Percentiles rank a stretch among this genome's conserved stretches.
These are phyloP conservation scores for Salvia rosmarinus DNA, from an alignment of 257 asterid species.

Conservation along the genomic window DNA sequence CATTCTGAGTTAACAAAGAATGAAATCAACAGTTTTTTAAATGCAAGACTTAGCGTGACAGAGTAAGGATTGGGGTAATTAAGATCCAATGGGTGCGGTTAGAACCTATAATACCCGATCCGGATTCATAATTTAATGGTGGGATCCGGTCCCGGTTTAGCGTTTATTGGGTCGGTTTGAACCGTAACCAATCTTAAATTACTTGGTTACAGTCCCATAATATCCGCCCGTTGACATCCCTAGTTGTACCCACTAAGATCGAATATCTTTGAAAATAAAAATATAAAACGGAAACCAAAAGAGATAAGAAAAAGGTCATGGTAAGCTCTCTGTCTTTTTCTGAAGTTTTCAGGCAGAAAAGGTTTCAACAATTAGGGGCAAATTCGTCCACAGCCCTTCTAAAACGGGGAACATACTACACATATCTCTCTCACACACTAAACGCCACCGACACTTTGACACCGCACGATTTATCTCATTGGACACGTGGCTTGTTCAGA, in stretches of 20 bases:
- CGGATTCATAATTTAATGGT: too few species aligned
- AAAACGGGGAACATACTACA: neutral
- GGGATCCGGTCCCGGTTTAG: too few species aligned
- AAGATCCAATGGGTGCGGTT: too few species aligned
- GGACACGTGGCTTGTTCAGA: slow-evolving; percentile 24
- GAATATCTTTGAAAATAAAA: neutral
- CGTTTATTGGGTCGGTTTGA: too few species aligned
- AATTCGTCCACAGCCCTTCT: neutral
- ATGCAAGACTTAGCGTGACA: too few species aligned
- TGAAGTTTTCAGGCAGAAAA: neutral
- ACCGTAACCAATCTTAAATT: too few species aligned
- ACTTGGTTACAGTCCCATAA: too few species aligned
- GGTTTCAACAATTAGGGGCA: neutral
- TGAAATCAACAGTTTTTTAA: too few species aligned
- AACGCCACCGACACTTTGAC: slow-evolving; percentile 58
- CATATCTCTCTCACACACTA: slow-evolving; percentile 28
- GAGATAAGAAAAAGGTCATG: neutral
- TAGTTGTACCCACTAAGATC: slow-evolving; percentile 6
- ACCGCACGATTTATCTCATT: slow-evolving; percentile 39
- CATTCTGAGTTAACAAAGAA: too few species aligned
- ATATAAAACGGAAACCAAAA: neutral
- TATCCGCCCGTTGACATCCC: too few species aligned
- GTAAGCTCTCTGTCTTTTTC: neutral
- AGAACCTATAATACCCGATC: too few species aligned
- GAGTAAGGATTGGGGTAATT: too few species aligned